Evolutionary conservation across 202 grass and related monocot species (phyloP).

Genomic region (Panicum virgatum): DNA sequence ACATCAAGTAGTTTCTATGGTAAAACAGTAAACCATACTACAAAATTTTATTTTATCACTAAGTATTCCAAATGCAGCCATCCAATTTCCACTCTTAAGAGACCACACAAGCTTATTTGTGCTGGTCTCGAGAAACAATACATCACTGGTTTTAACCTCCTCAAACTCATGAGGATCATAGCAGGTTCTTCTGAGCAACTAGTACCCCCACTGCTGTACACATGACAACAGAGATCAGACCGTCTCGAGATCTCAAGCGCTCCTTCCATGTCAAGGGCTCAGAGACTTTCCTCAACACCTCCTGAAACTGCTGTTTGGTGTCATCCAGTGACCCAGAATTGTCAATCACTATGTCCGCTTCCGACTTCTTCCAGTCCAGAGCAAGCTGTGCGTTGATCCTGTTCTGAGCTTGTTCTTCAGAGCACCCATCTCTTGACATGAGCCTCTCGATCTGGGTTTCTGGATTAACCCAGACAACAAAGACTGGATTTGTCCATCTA

Average conservation of each 20-base stretch:
- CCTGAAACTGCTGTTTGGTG: conserved; percentile 57
- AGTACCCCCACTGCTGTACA: conserved; percentile 51
- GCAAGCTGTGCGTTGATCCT: conserved; percentile 70
- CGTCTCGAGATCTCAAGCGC: conserved; percentile 55
- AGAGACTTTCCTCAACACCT: conserved; percentile 51
- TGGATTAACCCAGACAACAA: conserved; percentile 79
- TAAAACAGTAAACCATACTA: neutral
- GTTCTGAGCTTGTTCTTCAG: conserved; percentile 66
- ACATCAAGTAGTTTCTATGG: neutral
- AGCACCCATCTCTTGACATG: conserved; percentile 69
- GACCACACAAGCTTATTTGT: neutral
- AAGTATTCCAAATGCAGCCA: neutral
- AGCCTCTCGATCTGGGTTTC: conserved; percentile 68
- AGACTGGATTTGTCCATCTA: conserved; percentile 58
- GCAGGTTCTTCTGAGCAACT: conserved; percentile 63
- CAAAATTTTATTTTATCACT: neutral
- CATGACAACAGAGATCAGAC: conserved; percentile 54
- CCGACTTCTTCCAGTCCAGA: conserved; percentile 62
- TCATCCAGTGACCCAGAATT: conserved; percentile 67
- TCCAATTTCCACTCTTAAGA: neutral
- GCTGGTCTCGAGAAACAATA: neutral
- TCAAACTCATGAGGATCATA: conserved; percentile 25
- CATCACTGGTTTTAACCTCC: neutral
- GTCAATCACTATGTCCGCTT: conserved; percentile 76
- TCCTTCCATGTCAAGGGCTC: conserved; percentile 75